Conservation (phyloP, 495 filamentous ascomycete species). For the Penicillium antarcticum region DNA sequence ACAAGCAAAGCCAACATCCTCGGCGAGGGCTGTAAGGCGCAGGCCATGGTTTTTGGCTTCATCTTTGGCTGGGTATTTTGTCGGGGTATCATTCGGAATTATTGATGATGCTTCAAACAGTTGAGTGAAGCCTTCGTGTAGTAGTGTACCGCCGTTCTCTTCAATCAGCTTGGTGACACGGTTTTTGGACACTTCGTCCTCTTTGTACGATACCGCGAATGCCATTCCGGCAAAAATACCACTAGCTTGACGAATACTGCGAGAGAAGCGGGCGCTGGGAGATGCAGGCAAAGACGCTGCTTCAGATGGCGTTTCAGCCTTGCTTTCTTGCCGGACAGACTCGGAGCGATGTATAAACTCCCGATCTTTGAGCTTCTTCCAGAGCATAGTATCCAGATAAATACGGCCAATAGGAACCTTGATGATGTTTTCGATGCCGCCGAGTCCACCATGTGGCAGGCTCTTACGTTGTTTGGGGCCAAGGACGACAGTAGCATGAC, state of each 20-base stretch:
- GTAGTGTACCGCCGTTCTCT: constrained; percentile 66
- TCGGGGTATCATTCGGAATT: constrained; percentile 25
- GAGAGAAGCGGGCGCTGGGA: constrained; percentile 39
- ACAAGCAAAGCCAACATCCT: constrained; percentile 69
- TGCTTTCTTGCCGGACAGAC: constrained; percentile 15
- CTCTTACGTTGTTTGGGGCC: constrained; percentile 47
- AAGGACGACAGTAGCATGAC: constrained; percentile 40
- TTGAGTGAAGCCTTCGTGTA: constrained; percentile 77
- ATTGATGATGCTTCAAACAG: constrained; percentile 62
- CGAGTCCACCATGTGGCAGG: constrained; percentile 31
- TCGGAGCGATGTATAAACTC: constrained; percentile 29
- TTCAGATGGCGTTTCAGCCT: constrained; percentile 39
- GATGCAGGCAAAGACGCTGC: constrained; percentile 40
- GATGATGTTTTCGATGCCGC: constrained; percentile 29
- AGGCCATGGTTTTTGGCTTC: constrained; percentile 30
- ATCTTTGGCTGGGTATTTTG: constrained; percentile 15
- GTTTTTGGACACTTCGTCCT: constrained; percentile 50
- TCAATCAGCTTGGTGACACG: constrained; percentile 48
- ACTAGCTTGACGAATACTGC: constrained; percentile 27
- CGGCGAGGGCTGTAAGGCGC: constrained; percentile 45
- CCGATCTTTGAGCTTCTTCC: constrained; percentile 48
- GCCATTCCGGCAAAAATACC: constrained; percentile 72
- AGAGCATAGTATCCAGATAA: constrained; percentile 49
- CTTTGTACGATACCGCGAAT: constrained; percentile 72
- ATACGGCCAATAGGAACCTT: constrained; percentile 45